Conservation (phyloP, 2,329 filamentous ascomycete genomes). For the Phialocephala sp. region DNA sequence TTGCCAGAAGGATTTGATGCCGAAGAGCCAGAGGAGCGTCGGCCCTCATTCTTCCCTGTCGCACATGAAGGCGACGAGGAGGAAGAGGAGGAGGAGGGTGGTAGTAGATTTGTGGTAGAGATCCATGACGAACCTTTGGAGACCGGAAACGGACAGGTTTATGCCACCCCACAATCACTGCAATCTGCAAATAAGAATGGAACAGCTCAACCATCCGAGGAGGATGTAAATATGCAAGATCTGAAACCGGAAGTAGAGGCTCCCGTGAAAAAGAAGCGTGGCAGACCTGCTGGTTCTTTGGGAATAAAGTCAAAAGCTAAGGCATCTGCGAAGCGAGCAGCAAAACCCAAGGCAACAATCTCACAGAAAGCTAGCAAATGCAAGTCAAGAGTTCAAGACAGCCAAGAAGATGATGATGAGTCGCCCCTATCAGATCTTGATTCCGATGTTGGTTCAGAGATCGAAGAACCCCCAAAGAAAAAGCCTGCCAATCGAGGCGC, state of each 20-base stretch:
- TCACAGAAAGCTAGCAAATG: conserved; percentile 18
- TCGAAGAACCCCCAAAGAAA: conserved; percentile 21
- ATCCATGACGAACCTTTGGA: conserved; percentile 29
- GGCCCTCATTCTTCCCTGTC: conserved; percentile 40
- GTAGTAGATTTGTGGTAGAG: conserved; percentile 40
- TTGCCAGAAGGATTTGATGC: conserved; percentile 61
- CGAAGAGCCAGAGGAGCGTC: conserved; percentile 44
- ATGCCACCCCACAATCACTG: conserved; percentile 34
- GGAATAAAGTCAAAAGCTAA: conserved; percentile 21
- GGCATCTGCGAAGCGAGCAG: conserved; percentile 22
- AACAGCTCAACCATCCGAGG: conserved; percentile 15
- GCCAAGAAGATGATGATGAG: conserved; percentile 26
- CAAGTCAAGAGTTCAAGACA: conserved; percentile 19
- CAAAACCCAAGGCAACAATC: conserved; percentile 12
- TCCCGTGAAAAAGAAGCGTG: conserved; percentile 27
- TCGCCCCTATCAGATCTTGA: conserved; percentile 25
- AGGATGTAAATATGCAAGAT: conserved; percentile 29
- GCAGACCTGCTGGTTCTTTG: conserved; percentile 29
- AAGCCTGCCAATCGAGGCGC: conserved; percentile 12
- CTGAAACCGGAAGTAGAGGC: neutral
- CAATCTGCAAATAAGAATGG: conserved; percentile 17
- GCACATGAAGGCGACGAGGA: conserved; percentile 36
- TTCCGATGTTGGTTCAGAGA: conserved; percentile 17
- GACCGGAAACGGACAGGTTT: conserved; percentile 25
- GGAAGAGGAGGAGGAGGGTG: conserved; percentile 29